Conservation (phyloP, 768 basidiomycete genomes). For the Lentinula lateritia region DNA sequence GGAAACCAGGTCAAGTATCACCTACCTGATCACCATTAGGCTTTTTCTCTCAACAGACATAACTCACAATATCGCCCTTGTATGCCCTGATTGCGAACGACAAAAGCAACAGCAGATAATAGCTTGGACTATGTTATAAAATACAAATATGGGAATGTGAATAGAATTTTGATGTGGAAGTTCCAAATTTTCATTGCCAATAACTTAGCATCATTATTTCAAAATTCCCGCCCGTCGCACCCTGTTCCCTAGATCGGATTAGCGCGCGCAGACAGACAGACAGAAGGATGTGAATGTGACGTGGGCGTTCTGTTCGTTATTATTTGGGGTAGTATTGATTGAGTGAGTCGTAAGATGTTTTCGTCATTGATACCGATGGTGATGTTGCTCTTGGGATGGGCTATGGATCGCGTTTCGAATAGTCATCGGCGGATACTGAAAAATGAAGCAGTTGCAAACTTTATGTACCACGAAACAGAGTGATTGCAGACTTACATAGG, state of each 20-base stretch:
- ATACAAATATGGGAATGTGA: slow-evolving; percentile 1
- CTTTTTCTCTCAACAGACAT: neutral
- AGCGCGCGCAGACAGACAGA: neutral
- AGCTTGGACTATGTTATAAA: neutral
- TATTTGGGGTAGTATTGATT: neutral
- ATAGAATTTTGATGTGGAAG: neutral
- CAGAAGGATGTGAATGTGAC: neutral
- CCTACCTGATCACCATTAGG: neutral
- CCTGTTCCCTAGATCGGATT: neutral
- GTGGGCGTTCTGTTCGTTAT: neutral
- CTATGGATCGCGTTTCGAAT: slow-evolving; percentile 33
- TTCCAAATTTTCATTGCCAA: neutral
- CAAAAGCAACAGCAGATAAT: neutral
- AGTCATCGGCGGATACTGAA: slow-evolving; percentile 24
- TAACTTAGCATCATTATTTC: neutral
- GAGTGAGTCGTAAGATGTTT: neutral
- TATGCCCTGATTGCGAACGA: no score
- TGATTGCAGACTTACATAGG: slow-evolving; percentile 48
- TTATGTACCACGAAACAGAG: neutral
- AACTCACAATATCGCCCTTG: neutral
- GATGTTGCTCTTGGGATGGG: slow-evolving; percentile 23
- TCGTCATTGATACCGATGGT: slow-evolving; percentile 3
- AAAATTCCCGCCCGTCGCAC: neutral
- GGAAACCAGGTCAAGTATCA: no score
- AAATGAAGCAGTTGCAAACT: slow-evolving; percentile 11